These are phyloP conservation scores for Coffea canephora DNA, from an alignment of 257 asterid species.

Conservation along the genomic window DNA sequence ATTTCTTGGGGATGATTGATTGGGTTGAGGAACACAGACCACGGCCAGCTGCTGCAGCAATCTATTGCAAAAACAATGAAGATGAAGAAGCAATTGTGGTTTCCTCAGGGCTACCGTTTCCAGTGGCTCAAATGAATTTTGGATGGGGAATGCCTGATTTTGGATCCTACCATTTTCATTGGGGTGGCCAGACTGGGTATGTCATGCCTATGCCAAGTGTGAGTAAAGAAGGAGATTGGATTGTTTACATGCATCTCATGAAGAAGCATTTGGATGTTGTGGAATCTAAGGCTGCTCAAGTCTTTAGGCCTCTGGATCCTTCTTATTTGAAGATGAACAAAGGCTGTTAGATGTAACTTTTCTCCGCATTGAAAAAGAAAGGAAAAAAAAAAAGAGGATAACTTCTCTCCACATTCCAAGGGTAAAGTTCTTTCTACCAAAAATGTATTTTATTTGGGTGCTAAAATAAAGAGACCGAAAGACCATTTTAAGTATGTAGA, in stretches of 20 bases:
- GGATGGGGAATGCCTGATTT: constrained; percentile 57
- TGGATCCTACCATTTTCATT: constrained; percentile 64
- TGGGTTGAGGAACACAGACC: constrained; percentile 58
- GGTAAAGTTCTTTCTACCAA: too few species aligned
- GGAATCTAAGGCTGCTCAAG: constrained; percentile 44
- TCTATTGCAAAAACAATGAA: constrained; percentile 36
- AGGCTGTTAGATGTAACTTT: not conserved
- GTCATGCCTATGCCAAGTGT: constrained; percentile 59
- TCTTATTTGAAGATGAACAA: constrained; percentile 6
- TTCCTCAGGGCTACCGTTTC: constrained; percentile 57
- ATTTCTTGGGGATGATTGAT: constrained; percentile 46
- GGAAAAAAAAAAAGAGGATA: too few species aligned
- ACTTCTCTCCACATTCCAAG: too few species aligned
- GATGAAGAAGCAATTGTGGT: constrained; percentile 51
- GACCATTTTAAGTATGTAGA: too few species aligned
- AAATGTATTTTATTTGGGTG: too few species aligned
- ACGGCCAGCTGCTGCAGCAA: constrained; percentile 35
- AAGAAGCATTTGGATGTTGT: constrained; percentile 38
- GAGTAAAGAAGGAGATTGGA: constrained; percentile 49
- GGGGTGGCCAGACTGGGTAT: constrained; percentile 67
- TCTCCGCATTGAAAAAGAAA: too few species aligned
- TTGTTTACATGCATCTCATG: constrained; percentile 57
- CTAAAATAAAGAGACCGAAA: too few species aligned
- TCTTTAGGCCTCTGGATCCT: constrained; percentile 36
- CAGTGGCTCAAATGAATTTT: constrained; percentile 40